A percentile compares a stretch with the other conserved stretches of the same genome.
These are phyloP conservation scores for Sarocladiaceae sp. DNA, from an alignment of 2,329 filamentous ascomycete genomes.

Conservation along the genomic window DNA sequence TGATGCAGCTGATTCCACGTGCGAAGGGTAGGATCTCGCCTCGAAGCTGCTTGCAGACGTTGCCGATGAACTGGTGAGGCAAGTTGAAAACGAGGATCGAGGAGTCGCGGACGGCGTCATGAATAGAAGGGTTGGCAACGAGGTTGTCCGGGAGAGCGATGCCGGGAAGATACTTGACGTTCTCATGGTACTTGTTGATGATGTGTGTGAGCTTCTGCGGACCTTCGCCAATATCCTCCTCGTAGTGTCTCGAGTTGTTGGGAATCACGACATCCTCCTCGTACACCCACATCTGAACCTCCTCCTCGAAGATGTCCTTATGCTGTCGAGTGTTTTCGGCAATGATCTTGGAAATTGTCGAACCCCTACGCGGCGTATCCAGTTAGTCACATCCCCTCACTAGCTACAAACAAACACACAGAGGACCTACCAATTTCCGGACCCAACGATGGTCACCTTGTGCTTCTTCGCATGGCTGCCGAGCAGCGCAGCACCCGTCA, in stretches of 20 bases:
- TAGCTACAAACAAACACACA: not conserved
- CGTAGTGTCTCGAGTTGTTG: slow-evolving; percentile 66
- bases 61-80: slow-evolving; percentile 90
- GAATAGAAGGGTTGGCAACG: slow-evolving; percentile 73
- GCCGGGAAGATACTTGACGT: slow-evolving; percentile 94
- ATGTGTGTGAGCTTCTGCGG: slow-evolving; percentile 83
- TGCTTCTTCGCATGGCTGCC: slow-evolving; percentile 63
- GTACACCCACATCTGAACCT: slow-evolving; percentile 98
- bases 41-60: slow-evolving; percentile 75
- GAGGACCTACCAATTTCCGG: slow-evolving; percentile 76
- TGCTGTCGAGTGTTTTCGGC: slow-evolving; percentile 83
- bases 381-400: not conserved
- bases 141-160: slow-evolving; percentile 79
- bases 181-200: slow-evolving; percentile 92
- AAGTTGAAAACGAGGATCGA: slow-evolving; percentile 94
- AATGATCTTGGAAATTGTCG: slow-evolving; percentile 93
- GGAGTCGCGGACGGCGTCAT: slow-evolving; percentile 73
- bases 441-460: slow-evolving; percentile 90
- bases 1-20: slow-evolving; percentile 94
- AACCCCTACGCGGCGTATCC: slow-evolving; percentile 57
- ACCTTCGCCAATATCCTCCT: slow-evolving; percentile 52
- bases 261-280: slow-evolving; percentile 81
- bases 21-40: slow-evolving; percentile 90
- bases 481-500: slow-evolving; percentile 26
- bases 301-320: slow-evolving; percentile 73